Conservation (phyloP, 2,329 filamentous ascomycete species). For the Alternaria postmessia region DNA sequence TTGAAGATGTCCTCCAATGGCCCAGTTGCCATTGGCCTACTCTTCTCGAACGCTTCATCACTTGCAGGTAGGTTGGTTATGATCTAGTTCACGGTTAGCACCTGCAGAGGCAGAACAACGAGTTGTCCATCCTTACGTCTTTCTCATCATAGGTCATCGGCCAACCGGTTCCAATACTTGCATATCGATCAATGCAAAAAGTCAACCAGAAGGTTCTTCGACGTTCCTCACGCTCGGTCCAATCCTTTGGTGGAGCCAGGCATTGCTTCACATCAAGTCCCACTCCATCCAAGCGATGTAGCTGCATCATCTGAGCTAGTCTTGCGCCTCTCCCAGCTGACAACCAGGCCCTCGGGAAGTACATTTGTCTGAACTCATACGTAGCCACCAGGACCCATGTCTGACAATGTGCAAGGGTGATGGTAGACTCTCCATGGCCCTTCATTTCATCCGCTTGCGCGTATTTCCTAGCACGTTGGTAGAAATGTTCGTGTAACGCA, state of each 20-base stretch:
- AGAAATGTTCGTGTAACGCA: constrained; percentile 85
- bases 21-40: constrained; percentile 74
- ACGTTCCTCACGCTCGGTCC: constrained; percentile 92
- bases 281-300: constrained; percentile 83
- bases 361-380: constrained; percentile 98
- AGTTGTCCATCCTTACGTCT: constrained; percentile 65
- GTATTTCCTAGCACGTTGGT: constrained; percentile 88
- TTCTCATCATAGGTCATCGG: constrained; percentile 92
- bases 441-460: constrained; percentile 89
- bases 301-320: constrained; percentile 87
- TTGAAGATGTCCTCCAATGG: constrained; percentile 74
- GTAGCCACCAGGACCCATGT: constrained; percentile 79
- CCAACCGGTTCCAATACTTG: constrained; percentile 96
- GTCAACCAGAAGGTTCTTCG: constrained; percentile 94
- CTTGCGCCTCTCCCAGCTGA: constrained; percentile 84
- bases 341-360: constrained; percentile 94
- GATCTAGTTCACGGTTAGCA: constrained; percentile 59
- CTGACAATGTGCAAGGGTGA: constrained; percentile 86
- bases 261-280: constrained; percentile 94
- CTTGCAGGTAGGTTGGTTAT: constrained; percentile 83
- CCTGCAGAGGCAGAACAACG: not conserved
- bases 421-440: constrained; percentile 87
- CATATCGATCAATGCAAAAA: constrained; percentile 89
- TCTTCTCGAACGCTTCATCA: constrained; percentile 85
- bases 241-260: constrained; percentile 83